Percentiles rank a stretch among this genome's conserved stretches.
These are phyloP conservation scores for Lobosporangium transversale DNA, from an alignment of 192 early-diverging fungal genomes.

Conservation along the genomic window DNA sequence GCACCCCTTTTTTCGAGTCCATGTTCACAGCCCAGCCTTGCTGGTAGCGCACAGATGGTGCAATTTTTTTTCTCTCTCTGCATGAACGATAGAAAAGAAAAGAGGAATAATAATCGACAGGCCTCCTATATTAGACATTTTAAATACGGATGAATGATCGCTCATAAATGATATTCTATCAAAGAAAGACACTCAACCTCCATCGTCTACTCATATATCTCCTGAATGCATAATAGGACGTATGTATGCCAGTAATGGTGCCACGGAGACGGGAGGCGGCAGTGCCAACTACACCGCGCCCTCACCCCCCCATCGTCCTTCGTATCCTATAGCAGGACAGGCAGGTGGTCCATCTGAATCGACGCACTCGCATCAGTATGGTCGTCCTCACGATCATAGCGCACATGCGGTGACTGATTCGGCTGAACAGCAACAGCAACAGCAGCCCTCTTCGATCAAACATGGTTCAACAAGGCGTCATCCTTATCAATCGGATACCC, in stretches of 20 bases:
- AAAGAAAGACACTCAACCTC: too few relatives aligned
- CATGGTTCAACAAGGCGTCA: constrained; percentile 9
- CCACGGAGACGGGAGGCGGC: neutral
- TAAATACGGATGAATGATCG: too few relatives aligned
- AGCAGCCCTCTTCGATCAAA: neutral
- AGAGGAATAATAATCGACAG: too few relatives aligned
- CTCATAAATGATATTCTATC: too few relatives aligned
- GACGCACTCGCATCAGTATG: neutral
- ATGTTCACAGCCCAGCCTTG: too few relatives aligned
- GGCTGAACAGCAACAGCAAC: neutral
- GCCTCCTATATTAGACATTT: too few relatives aligned
- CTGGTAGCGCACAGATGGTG: too few relatives aligned
- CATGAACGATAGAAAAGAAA: too few relatives aligned
- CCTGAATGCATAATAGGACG: neutral
- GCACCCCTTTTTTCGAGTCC: too few relatives aligned
- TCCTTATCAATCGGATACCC: constrained; percentile 8
- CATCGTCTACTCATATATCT: too few relatives aligned
- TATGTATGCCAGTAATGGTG: neutral
- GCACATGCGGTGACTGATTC: neutral
- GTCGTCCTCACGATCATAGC: constrained; percentile 8
- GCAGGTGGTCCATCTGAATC: neutral
- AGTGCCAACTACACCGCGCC: neutral
- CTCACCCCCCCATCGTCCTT: neutral
- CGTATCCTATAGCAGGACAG: neutral
- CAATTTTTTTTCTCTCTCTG: too few relatives aligned